phyloP scores from a whole-genome alignment of 2,329 filamentous ascomycete species.

The Spiromastix sp. region DNA sequence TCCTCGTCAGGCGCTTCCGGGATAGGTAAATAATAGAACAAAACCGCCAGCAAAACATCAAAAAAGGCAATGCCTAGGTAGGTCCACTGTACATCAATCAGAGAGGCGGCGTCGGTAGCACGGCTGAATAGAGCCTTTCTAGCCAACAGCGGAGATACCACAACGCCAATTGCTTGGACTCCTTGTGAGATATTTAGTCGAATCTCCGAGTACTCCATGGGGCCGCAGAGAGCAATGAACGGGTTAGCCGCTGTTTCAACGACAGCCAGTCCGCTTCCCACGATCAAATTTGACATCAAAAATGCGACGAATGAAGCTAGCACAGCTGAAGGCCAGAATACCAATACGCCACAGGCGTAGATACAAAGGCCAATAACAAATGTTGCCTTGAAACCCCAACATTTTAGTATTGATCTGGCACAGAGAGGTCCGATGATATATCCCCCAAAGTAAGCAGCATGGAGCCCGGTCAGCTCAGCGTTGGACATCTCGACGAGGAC shows the following conservation, averaged over 20 bases:
- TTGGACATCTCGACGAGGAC: conserved; percentile 38
- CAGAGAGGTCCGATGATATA: conserved; percentile 49
- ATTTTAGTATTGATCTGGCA: conserved; percentile 44
- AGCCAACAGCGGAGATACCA: conserved; percentile 50
- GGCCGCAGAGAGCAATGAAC: conserved; percentile 53
- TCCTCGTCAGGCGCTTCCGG: conserved; percentile 53
- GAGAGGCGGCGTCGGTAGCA: conserved; percentile 37
- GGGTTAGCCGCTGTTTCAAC: conserved; percentile 52
- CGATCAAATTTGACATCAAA: conserved; percentile 52
- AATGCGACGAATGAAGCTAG: conserved; percentile 52
- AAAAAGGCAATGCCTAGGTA: conserved; percentile 55
- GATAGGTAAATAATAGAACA: conserved; percentile 51
- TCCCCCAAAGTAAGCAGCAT: conserved; percentile 50
- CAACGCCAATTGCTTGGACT: conserved; percentile 50
- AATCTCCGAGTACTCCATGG: conserved; percentile 49
- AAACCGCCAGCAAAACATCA: conserved; percentile 47
- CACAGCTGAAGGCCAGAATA: conserved; percentile 57
- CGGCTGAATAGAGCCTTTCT: conserved; percentile 47
- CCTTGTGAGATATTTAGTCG: conserved; percentile 51
- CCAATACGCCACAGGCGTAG: conserved; percentile 51
- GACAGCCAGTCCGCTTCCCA: conserved; percentile 49
- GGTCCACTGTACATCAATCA: conserved; percentile 55
- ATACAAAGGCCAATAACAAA: conserved; percentile 51
- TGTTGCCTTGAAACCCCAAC: conserved; percentile 53
- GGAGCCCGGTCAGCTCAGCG: conserved; percentile 37